Percentiles rank a stretch among this genome's conserved stretches.
Evolutionary conservation across 352 stramenopile genomes (phyloP).

Genomic region (Blastocystis hominis): DNA sequence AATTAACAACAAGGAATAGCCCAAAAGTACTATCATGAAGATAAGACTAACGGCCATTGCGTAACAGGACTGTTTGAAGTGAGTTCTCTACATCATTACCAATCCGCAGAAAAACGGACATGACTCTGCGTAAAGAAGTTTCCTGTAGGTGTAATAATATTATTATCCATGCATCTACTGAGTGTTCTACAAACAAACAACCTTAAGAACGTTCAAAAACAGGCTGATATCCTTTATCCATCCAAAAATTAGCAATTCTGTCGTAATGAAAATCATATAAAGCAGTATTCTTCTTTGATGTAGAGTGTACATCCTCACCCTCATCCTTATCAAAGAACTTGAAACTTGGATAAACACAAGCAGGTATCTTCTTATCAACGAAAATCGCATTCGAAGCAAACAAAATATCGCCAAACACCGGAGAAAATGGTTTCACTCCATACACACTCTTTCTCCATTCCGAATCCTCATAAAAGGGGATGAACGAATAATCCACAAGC

Average conservation of each 20-base stretch:
- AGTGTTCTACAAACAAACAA: slow-evolving; percentile 34
- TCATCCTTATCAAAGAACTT: slow-evolving; percentile 42
- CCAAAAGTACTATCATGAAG: not conserved
- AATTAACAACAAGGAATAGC: not conserved
- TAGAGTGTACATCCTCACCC: not conserved
- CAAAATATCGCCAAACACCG: slow-evolving; percentile 26
- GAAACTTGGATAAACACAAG: not conserved
- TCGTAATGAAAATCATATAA: slow-evolving; percentile 16
- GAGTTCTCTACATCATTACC: not conserved
- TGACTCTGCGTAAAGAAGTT: not conserved
- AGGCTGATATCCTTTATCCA: not conserved
- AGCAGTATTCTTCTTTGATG: not conserved
- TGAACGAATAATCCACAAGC: slow-evolving; percentile 30
- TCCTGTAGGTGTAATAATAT: slow-evolving; percentile 14
- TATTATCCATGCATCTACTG: not conserved
- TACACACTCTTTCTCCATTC: slow-evolving; percentile 25
- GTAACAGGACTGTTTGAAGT: slow-evolving; percentile 32
- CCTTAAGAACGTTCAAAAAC: not conserved
- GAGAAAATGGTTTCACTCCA: not conserved
- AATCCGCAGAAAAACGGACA: not conserved
- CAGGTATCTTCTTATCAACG: not conserved
- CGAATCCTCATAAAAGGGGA: slow-evolving; percentile 3
- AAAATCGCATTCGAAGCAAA: not conserved
- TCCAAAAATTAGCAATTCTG: slow-evolving; percentile 9
- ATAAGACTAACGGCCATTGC: slow-evolving; percentile 2